phyloP scores from a whole-genome alignment of 345 rosid genomes.

The Ceriops zippeliana region DNA sequence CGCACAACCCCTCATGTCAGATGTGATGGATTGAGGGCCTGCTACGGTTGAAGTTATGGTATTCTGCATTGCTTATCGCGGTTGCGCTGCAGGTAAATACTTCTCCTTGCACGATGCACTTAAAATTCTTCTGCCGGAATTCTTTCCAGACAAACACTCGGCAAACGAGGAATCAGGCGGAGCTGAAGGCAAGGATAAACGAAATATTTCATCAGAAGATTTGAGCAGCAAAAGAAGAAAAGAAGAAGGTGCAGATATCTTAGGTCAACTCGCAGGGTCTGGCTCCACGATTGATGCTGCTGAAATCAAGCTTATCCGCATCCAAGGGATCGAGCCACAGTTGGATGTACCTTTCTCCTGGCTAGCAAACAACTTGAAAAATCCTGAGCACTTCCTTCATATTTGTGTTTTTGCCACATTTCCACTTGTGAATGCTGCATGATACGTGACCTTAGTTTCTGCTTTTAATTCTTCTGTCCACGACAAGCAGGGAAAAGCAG shows the following conservation, averaged over 20 bases:
- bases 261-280: slow-evolving; percentile 13
- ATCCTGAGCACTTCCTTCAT: slow-evolving; percentile 83
- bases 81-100: slow-evolving; percentile 52
- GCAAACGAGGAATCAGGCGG: slow-evolving; percentile 20
- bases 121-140: slow-evolving; percentile 56
- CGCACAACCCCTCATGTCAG: neutral
- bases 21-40: neutral
- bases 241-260: slow-evolving; percentile 26
- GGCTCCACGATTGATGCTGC: slow-evolving; percentile 12
- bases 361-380: slow-evolving; percentile 79
- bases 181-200: slow-evolving; percentile 31
- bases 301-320: slow-evolving; percentile 65
- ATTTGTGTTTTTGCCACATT: slow-evolving; percentile 53
- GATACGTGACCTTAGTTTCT: neutral
- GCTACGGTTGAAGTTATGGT: neutral
- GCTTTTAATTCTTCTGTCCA: neutral
- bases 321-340: slow-evolving; percentile 84
- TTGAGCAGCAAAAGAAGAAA: slow-evolving; percentile 14
- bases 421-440: slow-evolving; percentile 24
- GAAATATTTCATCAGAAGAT: slow-evolving; percentile 27
- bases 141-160: slow-evolving; percentile 22
- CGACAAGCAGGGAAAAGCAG: neutral
- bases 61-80: neutral
- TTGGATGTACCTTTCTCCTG: slow-evolving; percentile 86
- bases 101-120: slow-evolving; percentile 63